These are phyloP conservation scores for Syzygium oleosum DNA, from an alignment of 345 rosid genomes.

Conservation along the genomic window DNA sequence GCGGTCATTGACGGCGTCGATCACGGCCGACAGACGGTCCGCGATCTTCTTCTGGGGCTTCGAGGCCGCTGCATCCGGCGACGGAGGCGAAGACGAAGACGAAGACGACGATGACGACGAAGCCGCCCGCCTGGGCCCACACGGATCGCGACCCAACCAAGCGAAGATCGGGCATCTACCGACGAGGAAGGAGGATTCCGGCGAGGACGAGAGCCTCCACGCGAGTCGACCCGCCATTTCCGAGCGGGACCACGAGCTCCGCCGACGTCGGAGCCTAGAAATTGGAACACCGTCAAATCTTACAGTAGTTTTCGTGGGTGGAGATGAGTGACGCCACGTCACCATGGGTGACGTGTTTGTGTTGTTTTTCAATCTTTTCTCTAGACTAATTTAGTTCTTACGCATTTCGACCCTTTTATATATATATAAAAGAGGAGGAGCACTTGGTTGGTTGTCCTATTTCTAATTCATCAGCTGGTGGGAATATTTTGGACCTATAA, in stretches of 20 bases:
- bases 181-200: background rate
- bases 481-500: no score
- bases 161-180: conserved; percentile 1
- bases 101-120: conserved; percentile 32
- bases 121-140: background rate
- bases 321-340: background rate
- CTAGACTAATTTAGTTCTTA: no score
- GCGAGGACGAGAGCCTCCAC: conserved; percentile 14
- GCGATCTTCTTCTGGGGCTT: conserved; percentile 39
- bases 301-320: background rate
- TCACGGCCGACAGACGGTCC: conserved; percentile 58
- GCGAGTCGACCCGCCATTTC: conserved; percentile 22
- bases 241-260: background rate
- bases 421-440: no score
- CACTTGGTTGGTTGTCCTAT: no score
- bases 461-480: no score
- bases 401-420: background rate
- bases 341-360: no score
- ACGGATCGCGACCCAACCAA: background rate
- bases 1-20: conserved; percentile 71
- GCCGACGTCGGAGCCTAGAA: background rate
- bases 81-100: conserved; percentile 32
- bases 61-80: conserved; percentile 21
- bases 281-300: background rate
- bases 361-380: no score